Evolutionary conservation across 2,329 filamentous ascomycete species (phyloP), one percentile per base, ranked within the genome.

Genomic region (Neocucurbitaria cava): DNA sequence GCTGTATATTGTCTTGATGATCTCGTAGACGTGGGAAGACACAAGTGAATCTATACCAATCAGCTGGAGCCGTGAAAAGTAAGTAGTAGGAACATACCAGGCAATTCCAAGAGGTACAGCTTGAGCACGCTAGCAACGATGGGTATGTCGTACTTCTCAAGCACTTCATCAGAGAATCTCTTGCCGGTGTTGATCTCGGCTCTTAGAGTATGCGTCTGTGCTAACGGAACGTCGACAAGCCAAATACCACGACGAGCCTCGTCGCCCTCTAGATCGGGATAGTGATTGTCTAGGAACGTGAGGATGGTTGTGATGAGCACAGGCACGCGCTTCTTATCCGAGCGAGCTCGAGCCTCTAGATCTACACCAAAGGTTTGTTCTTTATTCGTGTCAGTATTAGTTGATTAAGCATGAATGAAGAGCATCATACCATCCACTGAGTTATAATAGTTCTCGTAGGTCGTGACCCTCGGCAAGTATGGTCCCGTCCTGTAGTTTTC

Each of bases 401-500:
- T 20, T 2, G 9, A 54, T 5, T 15, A 21, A 13, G 26, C 11
- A 24, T 15, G 24, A 3, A 8, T 33, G 23, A 10, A 24, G n/a
- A 18, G 31, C 30, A 23, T 43, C 75, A 57, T 72, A 85, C 83
- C 83, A 74, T 97, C 95, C 21, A 97, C 92, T 62, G 91, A 92
- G 77, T 97, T 97, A 81, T 99, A 99, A 79, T 99, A 99, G 76
- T 98, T 99, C 79, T 99, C 95, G 77, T 99, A 99, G 3, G 92
- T 89, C 42, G 92, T 87, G 24, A 98, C 94, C 69, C 87, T 93
- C 8, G 95, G 95, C 46, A 92, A 86, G 74, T 96, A 99, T 62
- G 89, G 91, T 59, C 95, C 95, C 6, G 95, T 99, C 59, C 93
- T 89, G 78, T 99, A 99, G 74, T 94, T 99, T 79, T 99, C 95